phyloP scores from a whole-genome alignment of 306 rosid species.

The Rosa lucieae region DNA sequence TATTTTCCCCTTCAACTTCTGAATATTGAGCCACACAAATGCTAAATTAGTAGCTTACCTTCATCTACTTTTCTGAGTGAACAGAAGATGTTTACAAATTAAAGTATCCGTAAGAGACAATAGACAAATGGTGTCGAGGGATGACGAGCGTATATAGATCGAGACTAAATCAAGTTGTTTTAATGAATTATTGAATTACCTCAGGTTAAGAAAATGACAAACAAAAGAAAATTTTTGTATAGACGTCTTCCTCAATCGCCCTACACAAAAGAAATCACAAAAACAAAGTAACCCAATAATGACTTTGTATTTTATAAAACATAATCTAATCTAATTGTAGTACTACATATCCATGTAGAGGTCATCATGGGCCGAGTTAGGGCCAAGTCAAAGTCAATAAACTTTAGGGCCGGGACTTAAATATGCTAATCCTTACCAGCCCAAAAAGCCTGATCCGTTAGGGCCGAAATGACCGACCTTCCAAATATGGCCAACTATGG shows the following conservation, averaged over 20 bases:
- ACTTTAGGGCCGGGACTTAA: too few species aligned
- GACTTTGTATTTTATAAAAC: neutral
- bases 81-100: neutral
- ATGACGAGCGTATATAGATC: neutral
- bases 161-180: neutral
- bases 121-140: neutral
- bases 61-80: neutral
- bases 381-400: too few species aligned
- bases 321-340: neutral
- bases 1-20: neutral
- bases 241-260: too few species aligned
- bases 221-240: neutral
- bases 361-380: too few species aligned
- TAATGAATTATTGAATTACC: too few species aligned
- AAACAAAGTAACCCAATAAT: neutral
- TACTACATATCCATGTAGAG: neutral
- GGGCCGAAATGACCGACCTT: too few species aligned
- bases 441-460: too few species aligned
- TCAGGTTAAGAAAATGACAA: too few species aligned
- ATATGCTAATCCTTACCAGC: too few species aligned
- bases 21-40: neutral
- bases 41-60: neutral
- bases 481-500: too few species aligned
- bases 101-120: neutral
- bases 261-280: neutral